These are phyloP conservation scores for Globisporangium orthogonon DNA, from an alignment of 352 stramenopile species.

Conservation along the genomic window DNA sequence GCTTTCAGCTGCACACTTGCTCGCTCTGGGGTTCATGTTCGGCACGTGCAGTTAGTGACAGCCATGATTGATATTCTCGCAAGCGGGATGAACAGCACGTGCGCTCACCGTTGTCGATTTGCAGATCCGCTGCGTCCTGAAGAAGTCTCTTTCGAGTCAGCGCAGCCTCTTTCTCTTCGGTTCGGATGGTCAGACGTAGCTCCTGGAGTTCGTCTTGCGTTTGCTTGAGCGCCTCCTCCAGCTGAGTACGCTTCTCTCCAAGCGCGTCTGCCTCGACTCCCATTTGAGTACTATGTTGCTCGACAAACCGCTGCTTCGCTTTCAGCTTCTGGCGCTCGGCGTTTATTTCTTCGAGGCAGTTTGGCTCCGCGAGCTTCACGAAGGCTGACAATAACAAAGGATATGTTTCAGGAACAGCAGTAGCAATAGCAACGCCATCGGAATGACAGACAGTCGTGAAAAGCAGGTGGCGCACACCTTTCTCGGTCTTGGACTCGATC, in stretches of 20 bases:
- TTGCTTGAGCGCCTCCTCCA: slow-evolving; percentile 22
- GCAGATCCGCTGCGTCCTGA: slow-evolving; percentile 22
- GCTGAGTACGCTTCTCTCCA: slow-evolving; percentile 15
- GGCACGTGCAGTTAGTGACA: neutral
- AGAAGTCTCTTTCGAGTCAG: slow-evolving; percentile 22
- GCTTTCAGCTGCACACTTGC: slow-evolving; percentile 31
- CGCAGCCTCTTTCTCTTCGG: slow-evolving; percentile 31
- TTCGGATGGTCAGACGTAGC: slow-evolving; percentile 21
- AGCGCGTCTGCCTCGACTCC: slow-evolving; percentile 22
- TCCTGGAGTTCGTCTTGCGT: slow-evolving; percentile 20
- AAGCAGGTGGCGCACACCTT: slow-evolving; percentile 8
- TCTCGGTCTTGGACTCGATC: slow-evolving; percentile 13
- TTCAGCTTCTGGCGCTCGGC: slow-evolving; percentile 32
- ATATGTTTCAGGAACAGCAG: neutral
- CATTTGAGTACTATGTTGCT: slow-evolving; percentile 35
- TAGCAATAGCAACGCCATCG: neutral
- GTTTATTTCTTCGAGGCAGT: slow-evolving; percentile 16
- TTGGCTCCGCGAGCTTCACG: slow-evolving; percentile 14
- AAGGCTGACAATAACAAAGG: slow-evolving; percentile 5
- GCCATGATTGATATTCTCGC: neutral
- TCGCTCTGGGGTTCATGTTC: slow-evolving; percentile 16
- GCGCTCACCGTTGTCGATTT: slow-evolving; percentile 31
- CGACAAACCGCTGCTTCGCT: slow-evolving; percentile 35
- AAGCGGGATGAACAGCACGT: neutral
- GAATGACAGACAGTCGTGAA: neutral